phyloP scores from a whole-genome alignment of 805 yeast species.

The Metschnikowia shivogae region DNA sequence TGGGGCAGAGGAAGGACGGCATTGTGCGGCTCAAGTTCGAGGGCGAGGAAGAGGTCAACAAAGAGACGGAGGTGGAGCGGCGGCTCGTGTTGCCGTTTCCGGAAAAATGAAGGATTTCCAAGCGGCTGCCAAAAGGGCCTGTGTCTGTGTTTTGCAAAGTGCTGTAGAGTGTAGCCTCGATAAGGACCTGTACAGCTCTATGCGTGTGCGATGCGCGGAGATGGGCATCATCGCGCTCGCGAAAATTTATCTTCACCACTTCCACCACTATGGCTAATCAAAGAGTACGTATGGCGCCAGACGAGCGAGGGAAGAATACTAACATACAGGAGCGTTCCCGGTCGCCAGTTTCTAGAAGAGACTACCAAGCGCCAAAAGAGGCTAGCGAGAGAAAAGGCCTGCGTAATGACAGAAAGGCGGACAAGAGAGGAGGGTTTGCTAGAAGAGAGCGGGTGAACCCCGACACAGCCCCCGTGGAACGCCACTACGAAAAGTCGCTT shows the following conservation, averaged over 20 bases:
- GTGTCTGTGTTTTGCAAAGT: too few species aligned
- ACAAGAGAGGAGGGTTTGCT: constrained; percentile 12
- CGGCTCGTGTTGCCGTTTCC: constrained; percentile 79
- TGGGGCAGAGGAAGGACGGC: constrained; percentile 70
- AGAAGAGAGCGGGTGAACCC: constrained; percentile 13
- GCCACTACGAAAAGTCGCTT: constrained; percentile 62
- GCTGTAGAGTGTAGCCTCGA: too few species aligned
- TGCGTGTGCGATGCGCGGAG: too few species aligned
- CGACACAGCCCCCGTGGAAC: constrained; percentile 22
- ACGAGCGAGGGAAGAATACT: background rate
- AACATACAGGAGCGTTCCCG: constrained; percentile 24
- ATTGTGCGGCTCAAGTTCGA: constrained; percentile 79
- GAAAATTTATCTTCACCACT: too few species aligned
- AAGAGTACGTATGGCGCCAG: background rate
- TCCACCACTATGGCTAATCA: too few species aligned
- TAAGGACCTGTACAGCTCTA: too few species aligned
- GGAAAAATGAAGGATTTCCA: constrained; percentile 13
- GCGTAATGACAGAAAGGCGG: constrained; percentile 8
- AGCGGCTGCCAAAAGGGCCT: too few species aligned
- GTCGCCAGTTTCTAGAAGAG: constrained; percentile 33
- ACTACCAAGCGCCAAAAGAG: constrained; percentile 22
- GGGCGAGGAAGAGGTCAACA: constrained; percentile 95
- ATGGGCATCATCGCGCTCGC: too few species aligned
- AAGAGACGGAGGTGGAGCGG: constrained; percentile 90
- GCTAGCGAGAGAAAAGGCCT: constrained; percentile 21